Evolutionary conservation across 176 grass and related monocot genomes (phyloP), one percentile per base, ranked within the genome.

Genomic region (Thalia dealbata): DNA sequence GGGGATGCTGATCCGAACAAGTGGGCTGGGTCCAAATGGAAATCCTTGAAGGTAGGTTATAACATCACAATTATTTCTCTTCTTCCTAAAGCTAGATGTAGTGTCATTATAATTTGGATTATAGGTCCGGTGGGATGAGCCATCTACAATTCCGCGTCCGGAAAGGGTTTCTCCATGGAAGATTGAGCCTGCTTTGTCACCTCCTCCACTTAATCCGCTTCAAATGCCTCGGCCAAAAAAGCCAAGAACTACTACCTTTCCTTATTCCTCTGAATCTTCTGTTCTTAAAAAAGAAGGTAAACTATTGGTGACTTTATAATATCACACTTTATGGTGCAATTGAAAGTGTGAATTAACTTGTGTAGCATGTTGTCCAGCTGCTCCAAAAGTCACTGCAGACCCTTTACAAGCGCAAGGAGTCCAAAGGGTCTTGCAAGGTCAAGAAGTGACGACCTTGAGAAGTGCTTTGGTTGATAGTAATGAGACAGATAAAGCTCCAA

Each of bases 131-230:
- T 99, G 95, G 95, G 95, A 99, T 76, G 95, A 99, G 78, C 79
- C 78, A 56, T 93, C 90, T 73, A 88, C 95, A 50, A 86, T 99
- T 67, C 76, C 83, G 23, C 87, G 85, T 45, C 95, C 95, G 16
- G 95, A 99, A 70, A 99, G 84, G 83, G 95, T 99, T 76, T 99
- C 95, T 82, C 90, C 95, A 42, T 99, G 87, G 95, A 89, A 93
- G 84, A 91, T 99, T 76, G 89, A 92, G 61, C 90, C 87, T 67
- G 87, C 83, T 73, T 67, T 85, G n/a, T 82, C 71, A 54, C 85
- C 83, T 84, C 79, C 79, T 77, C 87, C 95, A 6, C 44, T 93
- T 42, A 93, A 93, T 72, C 81, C 81, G 0, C 84, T 85, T 71
- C 73, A 78, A 66, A 68, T 90, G 26, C 63, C 86, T 15, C 88